Base-by-base conservation (phyloP, 2,329 filamentous ascomycete genomes). In the Boeremia lycopersici region DNA sequence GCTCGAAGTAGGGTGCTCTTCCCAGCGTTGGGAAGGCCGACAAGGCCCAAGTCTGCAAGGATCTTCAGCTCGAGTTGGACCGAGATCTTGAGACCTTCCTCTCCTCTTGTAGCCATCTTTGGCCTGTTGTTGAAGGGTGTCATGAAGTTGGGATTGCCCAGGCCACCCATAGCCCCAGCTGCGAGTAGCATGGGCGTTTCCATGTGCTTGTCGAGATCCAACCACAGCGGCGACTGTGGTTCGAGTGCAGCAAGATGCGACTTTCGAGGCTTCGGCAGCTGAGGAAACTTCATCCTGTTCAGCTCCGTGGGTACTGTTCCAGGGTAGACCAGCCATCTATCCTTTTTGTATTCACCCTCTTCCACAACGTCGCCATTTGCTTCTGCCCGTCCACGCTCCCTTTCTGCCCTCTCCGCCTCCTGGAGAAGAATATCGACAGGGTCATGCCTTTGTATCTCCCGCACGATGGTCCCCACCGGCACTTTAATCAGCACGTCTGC, bases 141-240 rank as follows among this genome's bases (percentile, higher is more conserved):
- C 29, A 90, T 85, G 69, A 98, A 99, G 74, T 97, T 92, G 5
- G 95, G 91, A 70, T 99, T 99, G 10, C 95, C 95, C 7, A 97
- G 76, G 0, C 95, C 95, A 8, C 95, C 95, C 57, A 96, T 84
- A 5, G 91, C 93, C 7, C 95, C 95, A 0, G 91, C 89, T 1
- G 91, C 90, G 10, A 99, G 84, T 23, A 99, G 81, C 61, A 97
- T 87, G 0, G 95, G 95, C 41, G 86, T 84, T 5, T 91, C 86
- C 76, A 95, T 96, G 0, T 90, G 90, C 43, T 86, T 82, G 43
- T 82, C 80, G 41, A 84, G 70, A 64, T 84, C 82, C 23, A 84
- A 69, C 59, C 77, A 77, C 17, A 98, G 84, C 1, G 91, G 91
- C 0, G 84, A 84, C 9, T 85, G 76, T 0, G 90, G 92, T 66